Conservation (phyloP, 139 green algal species). For the Chlorella sp. region DNA sequence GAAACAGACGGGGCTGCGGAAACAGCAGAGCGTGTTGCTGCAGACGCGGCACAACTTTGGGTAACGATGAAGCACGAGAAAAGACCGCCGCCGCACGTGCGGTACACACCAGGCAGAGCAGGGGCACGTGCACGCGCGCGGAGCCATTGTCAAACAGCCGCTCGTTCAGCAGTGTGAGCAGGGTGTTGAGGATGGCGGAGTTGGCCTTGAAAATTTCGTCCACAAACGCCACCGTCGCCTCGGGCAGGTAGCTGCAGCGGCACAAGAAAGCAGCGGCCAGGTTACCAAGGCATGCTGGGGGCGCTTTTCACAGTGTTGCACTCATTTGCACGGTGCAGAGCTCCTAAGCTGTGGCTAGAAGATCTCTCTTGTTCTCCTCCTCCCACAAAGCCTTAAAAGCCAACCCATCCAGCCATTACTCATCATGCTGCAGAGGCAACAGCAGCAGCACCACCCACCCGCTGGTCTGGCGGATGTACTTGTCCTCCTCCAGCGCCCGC, state of each 20-base stretch:
- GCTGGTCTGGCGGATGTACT: slow-evolving; percentile 89
- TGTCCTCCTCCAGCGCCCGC: slow-evolving; percentile 88
- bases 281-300: too few relatives aligned
- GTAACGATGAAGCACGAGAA: too few relatives aligned
- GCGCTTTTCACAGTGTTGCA: too few relatives aligned
- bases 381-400: too few relatives aligned
- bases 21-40: slow-evolving; percentile 51
- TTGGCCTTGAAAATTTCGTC: slow-evolving; percentile 97
- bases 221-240: slow-evolving; percentile 93
- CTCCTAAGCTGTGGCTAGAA: too few relatives aligned
- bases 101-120: slow-evolving; percentile 76
- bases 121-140: slow-evolving; percentile 70
- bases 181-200: slow-evolving; percentile 96
- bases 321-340: too few relatives aligned
- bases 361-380: too few relatives aligned
- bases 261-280: too few relatives aligned
- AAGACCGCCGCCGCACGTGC: too few relatives aligned
- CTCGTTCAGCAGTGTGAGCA: slow-evolving; percentile 98
- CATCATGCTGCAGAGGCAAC: not conserved
- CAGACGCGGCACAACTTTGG: too few relatives aligned
- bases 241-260: slow-evolving; percentile 88
- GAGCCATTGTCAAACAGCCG: slow-evolving; percentile 97
- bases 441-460: slow-evolving; percentile 59
- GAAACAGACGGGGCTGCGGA: slow-evolving; percentile 80
- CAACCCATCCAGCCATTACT: not conserved